phyloP scores from a whole-genome alignment of 2,329 filamentous ascomycete species.

The Fusarium pininemorale region DNA sequence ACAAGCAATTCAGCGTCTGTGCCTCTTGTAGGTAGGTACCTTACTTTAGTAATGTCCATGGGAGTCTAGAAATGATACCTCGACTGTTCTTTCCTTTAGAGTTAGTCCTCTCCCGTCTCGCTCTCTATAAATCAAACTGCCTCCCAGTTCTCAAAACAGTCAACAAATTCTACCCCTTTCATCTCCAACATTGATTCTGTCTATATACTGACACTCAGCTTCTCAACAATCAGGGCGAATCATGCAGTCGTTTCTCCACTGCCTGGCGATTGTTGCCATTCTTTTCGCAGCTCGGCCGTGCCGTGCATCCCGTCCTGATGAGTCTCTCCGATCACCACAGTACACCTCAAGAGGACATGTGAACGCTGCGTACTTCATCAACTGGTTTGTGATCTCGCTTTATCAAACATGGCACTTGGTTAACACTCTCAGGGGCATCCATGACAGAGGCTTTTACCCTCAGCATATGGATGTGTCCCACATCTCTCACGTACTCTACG shows the following conservation, averaged over 20 bases:
- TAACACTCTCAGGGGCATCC: conserved; percentile 18
- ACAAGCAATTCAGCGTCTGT: not conserved
- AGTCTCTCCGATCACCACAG: not conserved
- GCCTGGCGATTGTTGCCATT: conserved; percentile 40
- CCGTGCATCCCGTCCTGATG: conserved; percentile 32
- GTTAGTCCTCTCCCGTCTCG: not conserved
- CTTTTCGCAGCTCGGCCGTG: conserved; percentile 35
- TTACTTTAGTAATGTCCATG: not conserved
- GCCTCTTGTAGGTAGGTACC: not conserved
- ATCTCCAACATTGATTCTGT: not conserved
- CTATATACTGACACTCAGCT: not conserved
- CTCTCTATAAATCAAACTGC: not conserved
- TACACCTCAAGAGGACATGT: conserved; percentile 36
- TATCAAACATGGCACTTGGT: conserved; percentile 55
- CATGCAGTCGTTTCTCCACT: conserved; percentile 42
- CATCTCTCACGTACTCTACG: conserved; percentile 80
- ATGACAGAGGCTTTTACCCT: conserved; percentile 43
- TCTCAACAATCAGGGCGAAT: not conserved
- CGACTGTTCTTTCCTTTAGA: not conserved
- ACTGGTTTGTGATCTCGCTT: conserved; percentile 12
- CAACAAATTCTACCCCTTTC: not conserved
- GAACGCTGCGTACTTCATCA: conserved; percentile 26
- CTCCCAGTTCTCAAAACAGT: not conserved
- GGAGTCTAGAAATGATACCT: not conserved
- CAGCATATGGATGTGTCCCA: conserved; percentile 49